Evolutionary conservation across 208 protist species (phyloP).

Genomic region (Leishmania aethiopica): DNA sequence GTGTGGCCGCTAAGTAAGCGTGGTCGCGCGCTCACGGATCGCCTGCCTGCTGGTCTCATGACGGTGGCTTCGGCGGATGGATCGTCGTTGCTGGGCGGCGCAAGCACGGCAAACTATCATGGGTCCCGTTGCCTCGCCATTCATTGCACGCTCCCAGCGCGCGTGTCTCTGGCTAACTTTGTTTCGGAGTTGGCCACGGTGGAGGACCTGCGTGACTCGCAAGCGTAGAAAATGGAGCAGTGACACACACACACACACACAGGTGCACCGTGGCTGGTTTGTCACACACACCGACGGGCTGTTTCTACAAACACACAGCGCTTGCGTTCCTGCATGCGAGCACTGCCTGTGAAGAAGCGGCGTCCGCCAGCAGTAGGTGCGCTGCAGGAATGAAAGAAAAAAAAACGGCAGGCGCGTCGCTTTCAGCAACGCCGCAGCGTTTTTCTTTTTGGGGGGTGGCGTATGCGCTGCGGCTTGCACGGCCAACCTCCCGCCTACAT

Average conservation of each 20-base stretch:
- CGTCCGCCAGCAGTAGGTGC: neutral
- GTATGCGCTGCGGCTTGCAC: neutral
- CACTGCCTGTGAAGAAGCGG: neutral
- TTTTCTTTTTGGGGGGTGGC: neutral
- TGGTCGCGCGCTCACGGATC: constrained; percentile 61
- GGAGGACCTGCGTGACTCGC: constrained; percentile 16
- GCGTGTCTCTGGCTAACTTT: constrained; percentile 46
- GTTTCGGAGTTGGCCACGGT: constrained; percentile 52
- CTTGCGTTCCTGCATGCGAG: neutral
- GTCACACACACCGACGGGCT: neutral
- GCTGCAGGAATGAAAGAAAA: neutral
- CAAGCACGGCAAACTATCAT: neutral
- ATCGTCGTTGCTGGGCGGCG: constrained; percentile 13
- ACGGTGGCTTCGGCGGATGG: constrained; percentile 30
- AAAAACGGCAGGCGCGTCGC: neutral
- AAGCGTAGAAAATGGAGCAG: neutral
- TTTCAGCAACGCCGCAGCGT: neutral
- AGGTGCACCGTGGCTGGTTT: neutral
- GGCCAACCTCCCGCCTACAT: neutral
- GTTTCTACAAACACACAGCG: neutral
- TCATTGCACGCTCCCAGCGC: constrained; percentile 67
- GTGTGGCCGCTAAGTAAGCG: constrained; percentile 68
- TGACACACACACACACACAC: neutral
- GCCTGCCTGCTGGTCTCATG: constrained; percentile 67
- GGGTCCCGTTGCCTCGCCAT: constrained; percentile 53